A percentile compares a stretch with the other conserved stretches of the same genome.
These are phyloP conservation scores for Microcos paniculata DNA, from an alignment of 345 rosid genomes.

Conservation along the genomic window DNA sequence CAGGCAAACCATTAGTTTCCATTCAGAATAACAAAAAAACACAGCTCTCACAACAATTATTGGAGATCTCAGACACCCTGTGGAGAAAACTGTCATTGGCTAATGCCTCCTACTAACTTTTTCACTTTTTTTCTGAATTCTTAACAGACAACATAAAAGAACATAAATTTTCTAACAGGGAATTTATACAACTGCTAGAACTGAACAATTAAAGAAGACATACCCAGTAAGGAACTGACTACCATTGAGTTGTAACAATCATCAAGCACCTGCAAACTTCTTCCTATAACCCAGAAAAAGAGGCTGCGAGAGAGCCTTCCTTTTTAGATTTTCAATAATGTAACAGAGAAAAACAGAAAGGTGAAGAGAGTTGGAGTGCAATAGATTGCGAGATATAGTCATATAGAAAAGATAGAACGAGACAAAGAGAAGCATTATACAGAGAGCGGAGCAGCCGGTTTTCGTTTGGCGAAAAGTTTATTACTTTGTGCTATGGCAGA, in stretches of 20 bases:
- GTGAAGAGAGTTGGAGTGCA: background rate
- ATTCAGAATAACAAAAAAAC: conserved; percentile 30
- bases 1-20: conserved; percentile 62
- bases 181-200: background rate
- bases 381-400: conserved; percentile 2
- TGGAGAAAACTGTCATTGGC: conserved; percentile 12
- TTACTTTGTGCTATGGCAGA: conserved; percentile 18
- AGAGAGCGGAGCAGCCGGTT: conserved; percentile 49
- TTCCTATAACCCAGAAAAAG: background rate
- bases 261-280: conserved; percentile 7
- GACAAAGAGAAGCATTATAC: conserved; percentile 20
- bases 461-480: conserved; percentile 23
- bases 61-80: conserved; percentile 15
- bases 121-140: background rate
- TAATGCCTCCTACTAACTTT: background rate
- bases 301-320: background rate
- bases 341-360: background rate
- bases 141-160: background rate
- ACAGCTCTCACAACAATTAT: background rate
- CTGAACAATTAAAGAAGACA: background rate
- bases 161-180: background rate
- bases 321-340: background rate
- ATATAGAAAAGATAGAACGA: conserved; percentile 7
- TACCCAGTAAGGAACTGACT: conserved; percentile 13
- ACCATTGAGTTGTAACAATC: conserved; percentile 16